These are phyloP conservation scores for Aphanomyces invadans DNA, from an alignment of 352 stramenopile genomes.

Conservation along the genomic window DNA sequence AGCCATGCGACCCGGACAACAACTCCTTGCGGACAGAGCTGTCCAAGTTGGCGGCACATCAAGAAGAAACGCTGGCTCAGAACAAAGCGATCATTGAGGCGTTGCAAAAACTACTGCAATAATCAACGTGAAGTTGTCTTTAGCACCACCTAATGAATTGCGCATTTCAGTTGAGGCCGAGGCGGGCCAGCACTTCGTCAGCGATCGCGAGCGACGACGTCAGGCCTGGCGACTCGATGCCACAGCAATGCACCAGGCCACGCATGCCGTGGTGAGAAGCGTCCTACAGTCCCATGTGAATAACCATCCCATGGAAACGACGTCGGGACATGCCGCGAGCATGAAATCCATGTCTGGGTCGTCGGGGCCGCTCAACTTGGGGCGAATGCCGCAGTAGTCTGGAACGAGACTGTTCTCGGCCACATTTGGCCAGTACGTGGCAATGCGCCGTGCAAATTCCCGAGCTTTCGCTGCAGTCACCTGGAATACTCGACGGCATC, in stretches of 20 bases:
- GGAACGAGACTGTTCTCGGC: constrained; percentile 63
- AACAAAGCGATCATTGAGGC: constrained; percentile 3
- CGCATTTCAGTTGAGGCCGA: neutral
- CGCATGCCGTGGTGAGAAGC: constrained; percentile 59
- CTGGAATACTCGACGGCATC: no score
- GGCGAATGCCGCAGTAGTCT: constrained; percentile 95
- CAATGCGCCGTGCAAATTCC: constrained; percentile 60
- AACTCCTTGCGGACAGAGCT: neutral
- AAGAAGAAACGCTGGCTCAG: neutral
- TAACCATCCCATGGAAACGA: neutral
- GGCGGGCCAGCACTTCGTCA: constrained; percentile 43
- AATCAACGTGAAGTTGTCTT: neutral
- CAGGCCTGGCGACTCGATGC: constrained; percentile 95
- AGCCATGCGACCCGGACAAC: no score
- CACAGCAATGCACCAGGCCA: constrained; percentile 88
- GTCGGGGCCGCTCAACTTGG: constrained; percentile 83
- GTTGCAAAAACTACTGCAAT: neutral
- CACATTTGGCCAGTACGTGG: constrained; percentile 90
- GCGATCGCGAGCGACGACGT: constrained; percentile 83
- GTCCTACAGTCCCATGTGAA: constrained; percentile 29
- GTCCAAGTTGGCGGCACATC: neutral
- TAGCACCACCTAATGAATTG: neutral
- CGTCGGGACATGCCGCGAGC: constrained; percentile 50
- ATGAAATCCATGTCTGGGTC: constrained; percentile 84
- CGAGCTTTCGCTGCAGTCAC: constrained; percentile 51